Conservation (phyloP, 805 yeast genomes). For the Deakozyma indianensis region DNA sequence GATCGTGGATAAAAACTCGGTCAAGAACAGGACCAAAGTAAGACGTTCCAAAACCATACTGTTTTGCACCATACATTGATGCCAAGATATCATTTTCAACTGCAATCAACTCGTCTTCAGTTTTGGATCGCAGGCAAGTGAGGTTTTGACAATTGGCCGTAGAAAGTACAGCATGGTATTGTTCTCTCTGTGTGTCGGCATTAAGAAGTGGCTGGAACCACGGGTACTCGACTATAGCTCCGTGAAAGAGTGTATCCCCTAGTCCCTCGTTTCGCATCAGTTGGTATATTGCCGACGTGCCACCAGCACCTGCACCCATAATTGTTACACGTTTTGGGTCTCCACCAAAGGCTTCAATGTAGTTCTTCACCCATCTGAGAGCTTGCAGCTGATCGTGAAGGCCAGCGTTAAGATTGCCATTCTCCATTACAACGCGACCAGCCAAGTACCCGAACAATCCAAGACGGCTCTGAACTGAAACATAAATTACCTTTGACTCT, state of each 20-base stretch:
- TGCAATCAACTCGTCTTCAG: not conserved
- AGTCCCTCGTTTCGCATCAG: not conserved
- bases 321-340: constrained; percentile 19
- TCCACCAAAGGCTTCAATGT: constrained; percentile 20
- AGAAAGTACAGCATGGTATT: not conserved
- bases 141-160: not conserved
- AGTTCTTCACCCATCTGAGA: constrained; percentile 19
- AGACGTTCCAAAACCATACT: not conserved
- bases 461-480: constrained; percentile 10
- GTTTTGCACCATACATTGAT: not conserved
- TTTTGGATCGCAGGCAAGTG: not conserved
- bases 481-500: constrained; percentile 11
- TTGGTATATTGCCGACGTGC: not conserved
- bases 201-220: not conserved
- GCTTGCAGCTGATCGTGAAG: constrained; percentile 18
- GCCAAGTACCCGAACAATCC: constrained; percentile 11
- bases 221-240: not conserved
- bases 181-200: not conserved
- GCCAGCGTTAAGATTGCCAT: constrained; percentile 13
- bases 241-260: not conserved
- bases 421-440: not conserved
- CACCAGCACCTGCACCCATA: constrained; percentile 12
- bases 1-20: not conserved
- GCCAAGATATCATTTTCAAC: not conserved
- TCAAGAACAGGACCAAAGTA: not conserved